These are phyloP conservation scores for Coprinopsis sp. DNA, from an alignment of 768 basidiomycete genomes.

Conservation along the genomic window DNA sequence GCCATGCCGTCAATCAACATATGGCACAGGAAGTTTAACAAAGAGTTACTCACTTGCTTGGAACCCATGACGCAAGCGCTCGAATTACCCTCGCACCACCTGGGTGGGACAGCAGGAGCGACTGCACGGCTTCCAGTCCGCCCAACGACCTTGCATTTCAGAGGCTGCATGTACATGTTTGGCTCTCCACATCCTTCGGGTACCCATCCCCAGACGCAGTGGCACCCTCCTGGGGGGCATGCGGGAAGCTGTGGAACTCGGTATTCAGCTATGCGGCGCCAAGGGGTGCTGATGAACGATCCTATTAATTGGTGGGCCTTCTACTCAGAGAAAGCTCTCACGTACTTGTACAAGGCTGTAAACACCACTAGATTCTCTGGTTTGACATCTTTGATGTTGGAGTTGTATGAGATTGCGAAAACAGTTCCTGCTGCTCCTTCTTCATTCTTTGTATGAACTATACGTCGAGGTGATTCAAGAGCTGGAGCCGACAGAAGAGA, in stretches of 20 bases:
- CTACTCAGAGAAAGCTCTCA: constrained; percentile 2
- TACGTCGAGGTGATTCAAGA: not conserved
- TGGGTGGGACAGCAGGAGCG: constrained; percentile 29
- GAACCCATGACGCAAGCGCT: constrained; percentile 32
- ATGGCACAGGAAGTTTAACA: not conserved
- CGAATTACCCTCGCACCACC: constrained; percentile 38
- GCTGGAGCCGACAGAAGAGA: not conserved
- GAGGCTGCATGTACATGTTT: constrained; percentile 43
- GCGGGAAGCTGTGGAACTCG: constrained; percentile 38
- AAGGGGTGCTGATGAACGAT: constrained; percentile 31
- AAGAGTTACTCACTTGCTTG: constrained; percentile 28
- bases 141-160: constrained; percentile 32
- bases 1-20: not conserved
- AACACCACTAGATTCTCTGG: constrained; percentile 42
- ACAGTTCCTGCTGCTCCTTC: constrained; percentile 42
- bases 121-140: constrained; percentile 25
- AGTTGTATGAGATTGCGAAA: constrained; percentile 43
- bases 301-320: not conserved
- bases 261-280: constrained; percentile 39
- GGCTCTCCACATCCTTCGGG: constrained; percentile 32
- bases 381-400: constrained; percentile 35
- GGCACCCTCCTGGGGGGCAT: constrained; percentile 39
- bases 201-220: constrained; percentile 32
- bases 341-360: constrained; percentile 35
- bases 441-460: constrained; percentile 44